phyloP scores from a whole-genome alignment of 2,329 filamentous ascomycete genomes.

The Plenodomus biglobosus region DNA sequence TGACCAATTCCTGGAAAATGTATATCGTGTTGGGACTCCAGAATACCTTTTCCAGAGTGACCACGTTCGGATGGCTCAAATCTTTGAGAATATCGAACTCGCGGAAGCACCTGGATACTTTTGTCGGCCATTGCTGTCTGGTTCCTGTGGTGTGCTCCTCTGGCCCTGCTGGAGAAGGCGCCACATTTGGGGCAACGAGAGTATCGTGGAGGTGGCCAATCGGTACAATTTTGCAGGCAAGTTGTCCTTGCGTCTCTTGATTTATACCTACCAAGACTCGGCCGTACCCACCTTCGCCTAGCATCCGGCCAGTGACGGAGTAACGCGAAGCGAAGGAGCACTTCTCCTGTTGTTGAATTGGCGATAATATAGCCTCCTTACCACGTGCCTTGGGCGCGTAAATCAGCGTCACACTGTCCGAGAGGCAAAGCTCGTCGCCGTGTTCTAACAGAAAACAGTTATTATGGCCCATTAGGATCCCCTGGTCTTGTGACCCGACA shows the following conservation, averaged over 20 bases:
- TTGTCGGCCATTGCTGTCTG: slow-evolving; percentile 25
- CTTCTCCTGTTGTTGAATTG: slow-evolving; percentile 36
- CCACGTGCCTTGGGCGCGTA: slow-evolving; percentile 20
- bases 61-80: slow-evolving; percentile 63
- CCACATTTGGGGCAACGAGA: slow-evolving; percentile 6
- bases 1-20: slow-evolving; percentile 62
- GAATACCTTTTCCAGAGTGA: slow-evolving; percentile 59
- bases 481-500: slow-evolving; percentile 24
- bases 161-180: slow-evolving; percentile 2
- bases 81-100: slow-evolving; percentile 55
- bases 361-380: slow-evolving; percentile 16
- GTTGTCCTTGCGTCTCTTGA: slow-evolving; percentile 56
- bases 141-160: slow-evolving; percentile 2
- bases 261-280: slow-evolving; percentile 59
- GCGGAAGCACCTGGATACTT: slow-evolving; percentile 35
- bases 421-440: slow-evolving; percentile 47
- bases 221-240: slow-evolving; percentile 69
- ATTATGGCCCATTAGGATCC: slow-evolving; percentile 36
- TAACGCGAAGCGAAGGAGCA: slow-evolving; percentile 54
- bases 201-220: slow-evolving; percentile 40
- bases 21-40: slow-evolving; percentile 57
- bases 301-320: slow-evolving; percentile 51
- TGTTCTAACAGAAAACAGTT: slow-evolving; percentile 48
- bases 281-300: slow-evolving; percentile 59
- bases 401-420: slow-evolving; percentile 27